These are phyloP conservation scores for Penicillium frequentans DNA, from an alignment of 2,329 filamentous ascomycete species.

Conservation along the genomic window DNA sequence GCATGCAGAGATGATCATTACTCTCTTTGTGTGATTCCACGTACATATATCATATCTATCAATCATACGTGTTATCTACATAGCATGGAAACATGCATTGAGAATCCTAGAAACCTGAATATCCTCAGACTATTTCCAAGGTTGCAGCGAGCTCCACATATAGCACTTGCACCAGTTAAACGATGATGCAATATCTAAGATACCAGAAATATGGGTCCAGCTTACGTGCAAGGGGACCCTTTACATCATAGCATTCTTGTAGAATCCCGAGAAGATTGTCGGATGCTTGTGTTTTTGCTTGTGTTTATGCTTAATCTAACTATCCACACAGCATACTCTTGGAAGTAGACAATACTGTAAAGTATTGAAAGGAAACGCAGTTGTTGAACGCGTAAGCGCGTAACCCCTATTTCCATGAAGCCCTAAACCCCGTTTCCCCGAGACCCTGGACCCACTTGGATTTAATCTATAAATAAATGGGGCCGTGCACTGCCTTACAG, in stretches of 20 bases:
- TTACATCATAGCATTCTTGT: neutral
- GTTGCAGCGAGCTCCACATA: no score
- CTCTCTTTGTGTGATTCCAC: neutral
- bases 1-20: neutral
- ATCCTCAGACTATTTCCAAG: no score
- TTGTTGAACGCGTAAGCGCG: neutral
- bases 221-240: neutral
- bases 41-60: neutral
- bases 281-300: neutral
- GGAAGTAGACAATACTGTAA: no score
- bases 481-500: slow-evolving; percentile 5
- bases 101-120: neutral
- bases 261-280: neutral
- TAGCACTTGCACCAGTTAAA: neutral
- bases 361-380: no score
- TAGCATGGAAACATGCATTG: neutral
- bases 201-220: neutral
- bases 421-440: slow-evolving; percentile 6
- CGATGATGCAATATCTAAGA: neutral
- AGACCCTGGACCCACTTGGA: slow-evolving; percentile 23
- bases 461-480: slow-evolving; percentile 15
- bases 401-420: slow-evolving; percentile 1
- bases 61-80: neutral
- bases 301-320: neutral
- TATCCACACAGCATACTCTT: neutral